Conservation (phyloP, 2,329 filamentous ascomycete species). For the Cladophialophora psammophila region DNA sequence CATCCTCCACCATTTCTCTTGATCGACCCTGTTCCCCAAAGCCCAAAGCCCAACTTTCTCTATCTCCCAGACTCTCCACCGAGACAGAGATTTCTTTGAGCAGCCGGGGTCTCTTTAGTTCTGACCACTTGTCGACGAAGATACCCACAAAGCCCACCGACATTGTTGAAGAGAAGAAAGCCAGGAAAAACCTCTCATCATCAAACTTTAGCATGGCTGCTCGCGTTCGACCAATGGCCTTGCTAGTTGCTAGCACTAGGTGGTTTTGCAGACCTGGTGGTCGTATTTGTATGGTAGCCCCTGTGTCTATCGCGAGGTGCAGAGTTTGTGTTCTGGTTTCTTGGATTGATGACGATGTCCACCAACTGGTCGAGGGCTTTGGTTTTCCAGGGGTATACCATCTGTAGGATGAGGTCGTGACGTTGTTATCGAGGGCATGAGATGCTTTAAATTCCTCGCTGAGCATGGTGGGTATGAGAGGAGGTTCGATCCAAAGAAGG, state of each 20-base stretch:
- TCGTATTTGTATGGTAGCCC: neutral
- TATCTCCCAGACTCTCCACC: neutral
- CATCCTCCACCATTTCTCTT: neutral
- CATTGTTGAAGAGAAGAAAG: neutral
- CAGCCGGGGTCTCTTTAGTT: neutral
- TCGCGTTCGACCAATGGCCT: neutral
- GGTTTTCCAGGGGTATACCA: neutral
- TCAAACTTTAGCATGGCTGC: neutral
- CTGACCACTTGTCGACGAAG: neutral
- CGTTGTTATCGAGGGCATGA: neutral
- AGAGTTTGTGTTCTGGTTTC: neutral
- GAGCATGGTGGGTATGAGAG: neutral
- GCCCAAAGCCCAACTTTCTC: constrained; percentile 1
- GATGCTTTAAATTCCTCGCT: neutral
- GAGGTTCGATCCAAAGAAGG: neutral
- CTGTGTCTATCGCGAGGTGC: neutral
- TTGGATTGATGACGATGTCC: neutral
- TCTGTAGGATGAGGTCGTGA: neutral
- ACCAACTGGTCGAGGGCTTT: neutral
- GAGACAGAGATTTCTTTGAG: neutral
- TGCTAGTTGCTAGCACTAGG: neutral
- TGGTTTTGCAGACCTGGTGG: neutral
- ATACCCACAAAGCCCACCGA: neutral
- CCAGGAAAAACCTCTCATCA: neutral
- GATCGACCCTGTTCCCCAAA: neutral